Evolutionary conservation across 2,329 filamentous ascomycete genomes (phyloP).

Genomic region (Colletotrichum scovillei): DNA sequence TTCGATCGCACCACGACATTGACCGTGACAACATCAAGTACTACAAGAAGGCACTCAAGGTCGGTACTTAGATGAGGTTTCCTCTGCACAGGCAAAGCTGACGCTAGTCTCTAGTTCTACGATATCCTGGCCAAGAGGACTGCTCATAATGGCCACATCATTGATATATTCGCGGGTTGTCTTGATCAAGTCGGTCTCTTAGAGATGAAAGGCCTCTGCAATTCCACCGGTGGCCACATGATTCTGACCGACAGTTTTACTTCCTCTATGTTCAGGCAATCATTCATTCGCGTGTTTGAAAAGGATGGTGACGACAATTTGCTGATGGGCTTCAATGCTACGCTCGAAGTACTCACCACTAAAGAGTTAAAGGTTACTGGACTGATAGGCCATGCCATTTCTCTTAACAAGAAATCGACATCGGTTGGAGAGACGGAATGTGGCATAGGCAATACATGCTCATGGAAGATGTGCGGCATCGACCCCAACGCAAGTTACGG

Average conservation of each 20-base stretch:
- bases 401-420: constrained; percentile 96
- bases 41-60: constrained; percentile 98
- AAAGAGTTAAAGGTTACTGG: constrained; percentile 99
- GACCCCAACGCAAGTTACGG: constrained; percentile 94
- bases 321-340: constrained; percentile 97
- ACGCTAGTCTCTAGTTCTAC: constrained; percentile 76
- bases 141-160: constrained; percentile 95
- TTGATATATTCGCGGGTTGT: constrained; percentile 98
- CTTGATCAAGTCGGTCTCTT: constrained; percentile 96
- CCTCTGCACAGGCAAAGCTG: constrained; percentile 35
- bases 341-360: constrained; percentile 93
- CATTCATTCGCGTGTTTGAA: constrained; percentile 96
- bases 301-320: constrained; percentile 96
- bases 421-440: constrained; percentile 98
- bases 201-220: constrained; percentile 97
- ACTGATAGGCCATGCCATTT: constrained; percentile 95
- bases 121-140: constrained; percentile 93
- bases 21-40: constrained; percentile 99
- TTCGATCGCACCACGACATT: constrained; percentile 98
- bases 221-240: constrained; percentile 97
- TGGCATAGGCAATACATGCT: constrained; percentile 97
- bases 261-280: constrained; percentile 99
- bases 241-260: constrained; percentile 98
- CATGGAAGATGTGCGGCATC: constrained; percentile 99
- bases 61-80: constrained; percentile 50